Evolutionary conservation across 495 filamentous ascomycete genomes (phyloP).

Genomic region (Neurospora sp.): DNA sequence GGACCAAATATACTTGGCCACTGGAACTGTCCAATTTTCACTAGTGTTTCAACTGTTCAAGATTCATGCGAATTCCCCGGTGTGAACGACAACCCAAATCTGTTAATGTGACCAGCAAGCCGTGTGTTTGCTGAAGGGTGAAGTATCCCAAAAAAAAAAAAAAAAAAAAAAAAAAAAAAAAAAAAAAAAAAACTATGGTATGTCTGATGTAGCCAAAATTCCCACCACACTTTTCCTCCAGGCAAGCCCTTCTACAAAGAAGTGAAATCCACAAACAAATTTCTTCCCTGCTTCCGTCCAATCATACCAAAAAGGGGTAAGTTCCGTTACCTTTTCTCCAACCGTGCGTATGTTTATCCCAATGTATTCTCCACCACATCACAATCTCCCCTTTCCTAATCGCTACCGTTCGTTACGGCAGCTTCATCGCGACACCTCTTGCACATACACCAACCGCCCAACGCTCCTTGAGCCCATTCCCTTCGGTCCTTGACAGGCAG

Average conservation of each 20-base stretch:
- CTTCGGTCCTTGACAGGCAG: constrained; percentile 67
- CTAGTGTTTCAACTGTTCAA: neutral
- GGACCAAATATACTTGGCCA: neutral
- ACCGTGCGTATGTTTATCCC: neutral
- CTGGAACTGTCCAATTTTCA: neutral
- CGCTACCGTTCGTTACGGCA: constrained; percentile 1
- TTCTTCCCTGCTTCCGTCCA: neutral
- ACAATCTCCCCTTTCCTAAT: neutral
- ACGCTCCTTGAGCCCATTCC: constrained; percentile 76
- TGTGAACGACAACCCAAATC: neutral
- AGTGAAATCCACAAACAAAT: neutral
- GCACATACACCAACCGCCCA: constrained; percentile 82
- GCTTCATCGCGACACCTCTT: constrained; percentile 55
- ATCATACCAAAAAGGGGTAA: neutral
- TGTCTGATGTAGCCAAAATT: neutral
- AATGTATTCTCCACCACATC: neutral
- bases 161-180: neutral
- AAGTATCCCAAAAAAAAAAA: neutral
- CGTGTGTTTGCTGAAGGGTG: neutral
- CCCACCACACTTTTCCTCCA: neutral
- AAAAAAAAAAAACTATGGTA: neutral
- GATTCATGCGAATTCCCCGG: neutral
- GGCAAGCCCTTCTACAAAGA: neutral
- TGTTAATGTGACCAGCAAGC: neutral
- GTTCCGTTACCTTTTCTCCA: neutral